Evolutionary conservation across 495 filamentous ascomycete species (phyloP).

Genomic region (Aspergillus egyptiacus): DNA sequence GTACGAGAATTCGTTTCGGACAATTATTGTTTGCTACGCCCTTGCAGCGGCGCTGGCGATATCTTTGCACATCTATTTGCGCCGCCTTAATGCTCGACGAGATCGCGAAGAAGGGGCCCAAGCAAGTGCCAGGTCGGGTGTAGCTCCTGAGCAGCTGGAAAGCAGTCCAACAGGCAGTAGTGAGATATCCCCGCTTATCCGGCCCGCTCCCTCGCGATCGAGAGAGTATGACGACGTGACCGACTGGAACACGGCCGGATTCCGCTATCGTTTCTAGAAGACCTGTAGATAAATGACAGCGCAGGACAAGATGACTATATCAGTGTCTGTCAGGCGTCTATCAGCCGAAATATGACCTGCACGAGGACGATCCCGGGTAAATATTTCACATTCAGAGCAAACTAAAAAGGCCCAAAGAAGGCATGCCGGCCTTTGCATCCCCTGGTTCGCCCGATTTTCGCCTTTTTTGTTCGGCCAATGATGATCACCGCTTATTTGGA

Average conservation of each 20-base stretch:
- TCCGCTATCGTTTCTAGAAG: conserved; percentile 40
- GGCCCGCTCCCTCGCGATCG: conserved; percentile 25
- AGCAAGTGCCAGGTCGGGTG: conserved; percentile 34
- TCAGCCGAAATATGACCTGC: conserved; percentile 3
- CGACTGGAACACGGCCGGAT: conserved; percentile 49
- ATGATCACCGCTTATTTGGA: neutral
- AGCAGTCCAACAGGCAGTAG: conserved; percentile 10
- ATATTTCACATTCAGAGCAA: no score
- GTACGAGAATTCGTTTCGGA: conserved; percentile 43
- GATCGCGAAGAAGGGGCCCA: conserved; percentile 36
- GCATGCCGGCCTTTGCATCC: neutral
- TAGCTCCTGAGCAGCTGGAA: conserved; percentile 16
- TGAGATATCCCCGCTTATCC: conserved; percentile 23
- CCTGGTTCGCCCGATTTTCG: conserved; percentile 5
- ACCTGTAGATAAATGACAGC: no score
- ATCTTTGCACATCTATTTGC: conserved; percentile 37
- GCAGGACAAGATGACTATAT: no score
- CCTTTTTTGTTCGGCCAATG: conserved; percentile 10
- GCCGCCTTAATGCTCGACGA: conserved; percentile 33
- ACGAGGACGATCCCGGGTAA: neutral
- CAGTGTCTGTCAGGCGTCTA: no score
- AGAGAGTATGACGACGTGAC: conserved; percentile 48
- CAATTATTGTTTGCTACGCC: conserved; percentile 49
- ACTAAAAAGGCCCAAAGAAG: no score
- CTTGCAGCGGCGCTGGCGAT: conserved; percentile 35